A percentile compares a stretch with the other conserved stretches of the same genome.
These are phyloP conservation scores for Sugiyamaella japonica DNA, from an alignment of 1,139 yeast genomes.

Conservation along the genomic window DNA sequence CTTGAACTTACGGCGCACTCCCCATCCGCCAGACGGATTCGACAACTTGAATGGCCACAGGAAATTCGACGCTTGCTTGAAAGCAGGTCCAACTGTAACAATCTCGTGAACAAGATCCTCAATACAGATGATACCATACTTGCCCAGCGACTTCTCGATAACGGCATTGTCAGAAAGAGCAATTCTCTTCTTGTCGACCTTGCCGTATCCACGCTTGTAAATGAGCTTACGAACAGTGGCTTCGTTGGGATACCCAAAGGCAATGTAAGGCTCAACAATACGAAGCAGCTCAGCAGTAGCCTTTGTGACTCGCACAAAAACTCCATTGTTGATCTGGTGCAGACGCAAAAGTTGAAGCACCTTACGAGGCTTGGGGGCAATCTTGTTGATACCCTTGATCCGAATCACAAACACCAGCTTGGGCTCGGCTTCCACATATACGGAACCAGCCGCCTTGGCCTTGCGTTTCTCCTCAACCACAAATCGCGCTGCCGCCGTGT, in stretches of 20 bases:
- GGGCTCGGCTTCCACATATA: constrained; percentile 96
- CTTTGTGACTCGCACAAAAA: constrained; percentile 96
- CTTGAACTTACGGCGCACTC: constrained; percentile 98
- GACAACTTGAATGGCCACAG: constrained; percentile 99
- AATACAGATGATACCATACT: constrained; percentile 93
- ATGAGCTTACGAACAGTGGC: constrained; percentile 94
- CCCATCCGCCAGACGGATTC: constrained; percentile 99
- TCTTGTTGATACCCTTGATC: constrained; percentile 99
- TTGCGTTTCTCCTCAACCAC: constrained; percentile 91
- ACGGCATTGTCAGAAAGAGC: constrained; percentile 91
- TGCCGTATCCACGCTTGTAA: constrained; percentile 99
- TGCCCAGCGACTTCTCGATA: constrained; percentile 91
- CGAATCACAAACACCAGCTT: constrained; percentile 96
- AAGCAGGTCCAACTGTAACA: constrained; percentile 98
- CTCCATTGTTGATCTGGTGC: constrained; percentile 98
- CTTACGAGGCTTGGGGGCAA: constrained; percentile 99
- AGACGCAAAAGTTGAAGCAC: constrained; percentile 97
- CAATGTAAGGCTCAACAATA: constrained; percentile 98
- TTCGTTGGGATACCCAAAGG: constrained; percentile 99
- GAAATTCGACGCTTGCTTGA: constrained; percentile 99
- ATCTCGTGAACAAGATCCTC: constrained; percentile 99
- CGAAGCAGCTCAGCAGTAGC: constrained; percentile 96
- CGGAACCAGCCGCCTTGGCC: constrained; percentile 86
- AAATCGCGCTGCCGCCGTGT: constrained; percentile 93
- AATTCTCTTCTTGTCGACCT: constrained; percentile 98